Evolutionary conservation across 257 asterid genomes (phyloP).

Genomic region (Forsythia viridissima): DNA sequence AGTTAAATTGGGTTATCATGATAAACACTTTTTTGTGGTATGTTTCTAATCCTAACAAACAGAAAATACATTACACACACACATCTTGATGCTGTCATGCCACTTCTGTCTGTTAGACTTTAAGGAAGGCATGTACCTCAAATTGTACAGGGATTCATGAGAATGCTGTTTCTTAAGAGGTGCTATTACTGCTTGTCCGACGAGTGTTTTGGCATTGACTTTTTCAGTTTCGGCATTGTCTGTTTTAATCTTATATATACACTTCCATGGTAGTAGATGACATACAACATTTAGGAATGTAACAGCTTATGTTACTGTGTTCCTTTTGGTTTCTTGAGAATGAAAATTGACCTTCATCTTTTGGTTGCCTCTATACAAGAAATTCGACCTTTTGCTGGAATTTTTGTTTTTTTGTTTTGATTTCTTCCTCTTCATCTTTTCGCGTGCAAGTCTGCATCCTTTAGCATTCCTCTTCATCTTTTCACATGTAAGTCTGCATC

Average conservation of each 20-base stretch:
- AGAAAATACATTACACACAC: no score
- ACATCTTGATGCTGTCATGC: background rate
- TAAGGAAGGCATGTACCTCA: no score
- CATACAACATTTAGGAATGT: background rate
- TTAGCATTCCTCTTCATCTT: no score
- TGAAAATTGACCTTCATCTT: background rate
- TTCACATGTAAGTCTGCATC: background rate
- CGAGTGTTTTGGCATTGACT: background rate
- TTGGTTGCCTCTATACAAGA: background rate
- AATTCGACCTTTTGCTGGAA: no score
- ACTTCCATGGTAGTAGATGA: no score
- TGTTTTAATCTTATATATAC: background rate
- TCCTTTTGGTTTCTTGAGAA: background rate
- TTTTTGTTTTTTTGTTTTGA: no score
- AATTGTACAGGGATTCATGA: no score
- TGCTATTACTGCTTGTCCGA: background rate
- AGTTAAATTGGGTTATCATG: no score
- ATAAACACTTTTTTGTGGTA: no score
- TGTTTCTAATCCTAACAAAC: no score
- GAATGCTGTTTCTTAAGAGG: background rate
- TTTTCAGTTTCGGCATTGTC: background rate
- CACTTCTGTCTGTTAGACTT: background rate
- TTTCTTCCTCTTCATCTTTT: no score
- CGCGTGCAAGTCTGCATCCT: background rate
- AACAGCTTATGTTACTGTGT: background rate